These are phyloP conservation scores for Pseudonitzschia pungens DNA, from an alignment of 108 stramenopile species.

Conservation along the genomic window DNA sequence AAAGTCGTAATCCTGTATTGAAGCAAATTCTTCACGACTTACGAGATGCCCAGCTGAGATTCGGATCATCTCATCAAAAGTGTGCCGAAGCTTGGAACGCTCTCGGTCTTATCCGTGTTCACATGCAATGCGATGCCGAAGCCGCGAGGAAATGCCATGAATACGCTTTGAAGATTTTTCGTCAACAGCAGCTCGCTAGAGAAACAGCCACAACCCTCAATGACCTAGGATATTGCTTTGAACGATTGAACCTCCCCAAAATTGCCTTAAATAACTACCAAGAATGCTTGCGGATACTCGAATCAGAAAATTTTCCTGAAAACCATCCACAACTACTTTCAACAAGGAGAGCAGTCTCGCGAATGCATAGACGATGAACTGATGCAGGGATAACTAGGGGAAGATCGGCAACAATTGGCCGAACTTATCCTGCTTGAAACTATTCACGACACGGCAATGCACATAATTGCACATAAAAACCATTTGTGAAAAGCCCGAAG, in stretches of 20 bases:
- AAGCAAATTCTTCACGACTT: constrained; percentile 13
- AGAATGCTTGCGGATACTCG: constrained; percentile 15
- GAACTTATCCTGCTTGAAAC: too few species aligned
- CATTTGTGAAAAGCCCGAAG: too few species aligned
- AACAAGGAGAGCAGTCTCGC: constrained; percentile 18
- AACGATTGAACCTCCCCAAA: constrained; percentile 20
- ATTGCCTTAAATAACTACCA: constrained; percentile 18
- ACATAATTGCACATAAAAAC: too few species aligned
- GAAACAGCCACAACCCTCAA: constrained; percentile 28
- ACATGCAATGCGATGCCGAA: constrained; percentile 36
- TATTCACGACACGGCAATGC: too few species aligned
- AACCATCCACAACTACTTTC: constrained; percentile 13
- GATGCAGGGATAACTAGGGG: not conserved
- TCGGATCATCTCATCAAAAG: not conserved
- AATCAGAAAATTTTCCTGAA: constrained; percentile 7
- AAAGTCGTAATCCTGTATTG: constrained; percentile 12
- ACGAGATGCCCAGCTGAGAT: constrained; percentile 12
- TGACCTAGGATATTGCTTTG: constrained; percentile 31
- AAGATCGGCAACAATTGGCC: too few species aligned
- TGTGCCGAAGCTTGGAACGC: constrained; percentile 34
- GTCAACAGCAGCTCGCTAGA: not conserved
- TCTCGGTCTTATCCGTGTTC: constrained; percentile 35
- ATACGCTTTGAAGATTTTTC: constrained; percentile 24
- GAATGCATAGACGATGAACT: constrained; percentile 12
- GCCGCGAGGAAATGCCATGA: constrained; percentile 29